Evolutionary conservation across 1,139 yeast species (phyloP), one percentile per base, ranked within the genome.

Genomic region (Kurtzmaniella quercitrusa): DNA sequence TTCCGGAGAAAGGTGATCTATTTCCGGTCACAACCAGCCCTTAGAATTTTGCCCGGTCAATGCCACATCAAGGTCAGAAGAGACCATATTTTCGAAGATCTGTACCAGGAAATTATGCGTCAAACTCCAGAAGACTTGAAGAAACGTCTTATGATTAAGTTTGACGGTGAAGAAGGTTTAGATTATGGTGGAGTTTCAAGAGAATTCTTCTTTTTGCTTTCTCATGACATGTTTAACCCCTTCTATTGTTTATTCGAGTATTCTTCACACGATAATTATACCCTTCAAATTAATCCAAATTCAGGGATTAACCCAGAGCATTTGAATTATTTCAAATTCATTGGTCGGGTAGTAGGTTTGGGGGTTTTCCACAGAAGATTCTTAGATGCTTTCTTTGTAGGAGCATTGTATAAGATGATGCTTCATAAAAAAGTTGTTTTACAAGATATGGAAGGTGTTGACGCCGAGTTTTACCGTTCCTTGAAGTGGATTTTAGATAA

Each of bases 121-220:
- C 98, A 94, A 71, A 83, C 97, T 1, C 98, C 98, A 14, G 96
- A 90, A 65, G 99, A 93, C 61, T 79, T 93, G 68, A 94, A 93
- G 78, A 94, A 93, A 75, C 80, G 98, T 62, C 73, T 93, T 50
- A 93, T 93, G 98, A 94, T 93, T 64, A 91, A 93, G 65, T 93
- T 94, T 58, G 98, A 93, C 56, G 98, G 98, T 49, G 99, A 93
- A 73, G 98, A 93, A 74, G 99, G 98, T 65, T 78, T 94, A 56
- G 99, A 93, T 73, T 93, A 93, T 62, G 98, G 98, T 77, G 99
- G 99, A 62, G 98, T 93, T 52, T 89, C 97, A 25, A 81, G 98
- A 72, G 99, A 93, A 66, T 93, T 89, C 66, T 93, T 94, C 82
- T 93, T 90, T 69, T 75, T 91, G 59, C 75, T 93, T 53, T 91